Evolutionary conservation across 768 basidiomycete genomes (phyloP), one percentile per base, ranked within the genome.

Genomic region (Sporobolomyces pararoseus): DNA sequence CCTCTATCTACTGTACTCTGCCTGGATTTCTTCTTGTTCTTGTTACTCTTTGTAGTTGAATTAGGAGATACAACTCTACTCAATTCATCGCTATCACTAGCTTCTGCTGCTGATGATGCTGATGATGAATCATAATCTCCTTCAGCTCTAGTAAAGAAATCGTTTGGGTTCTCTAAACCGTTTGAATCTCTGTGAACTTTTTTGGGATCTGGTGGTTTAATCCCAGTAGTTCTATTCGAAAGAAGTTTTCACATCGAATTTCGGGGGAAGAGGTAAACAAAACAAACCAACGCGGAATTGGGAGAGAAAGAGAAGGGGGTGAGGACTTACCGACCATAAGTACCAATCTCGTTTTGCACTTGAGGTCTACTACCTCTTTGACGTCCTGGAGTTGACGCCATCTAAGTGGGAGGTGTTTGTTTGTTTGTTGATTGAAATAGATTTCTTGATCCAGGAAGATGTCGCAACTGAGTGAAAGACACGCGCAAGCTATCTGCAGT

Each of bases 201-300:
- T 4, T 67, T 75, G 6, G 35, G 53, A 17, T 54, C 31, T 9
- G 80, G 80, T 68, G 80, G 79, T 9, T 64, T 46, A 23, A 74
- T 71, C 25, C 78, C 78, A 13, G 80, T 77, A 0, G 75, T 77
- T 21, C 80, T 81, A 72, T 14, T 29, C n/a, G n/a, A n/a, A n/a
- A n/a, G n/a, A n/a, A n/a, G n/a, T n/a, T n/a, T n/a, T n/a, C n/a
- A n/a, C 7, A n/a, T 5, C 7, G 39, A 16, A 37, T 31, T n/a
- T n/a, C n/a, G n/a, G n/a, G n/a, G n/a, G 58, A 14, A 29, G 1
- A 42, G 17, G 46, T 3, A 34, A 23, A 62, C 13, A 50, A 25
- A 47, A 13, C 23, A 42, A 44, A 34, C 46, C 27, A 47, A 25
- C 16, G 14, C 17, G 29, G 17, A 7, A 42, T 42, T 42, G 39